Evolutionary conservation across 106 monocot genomes (phyloP).

Genomic region (Amphibolis antarctica): DNA sequence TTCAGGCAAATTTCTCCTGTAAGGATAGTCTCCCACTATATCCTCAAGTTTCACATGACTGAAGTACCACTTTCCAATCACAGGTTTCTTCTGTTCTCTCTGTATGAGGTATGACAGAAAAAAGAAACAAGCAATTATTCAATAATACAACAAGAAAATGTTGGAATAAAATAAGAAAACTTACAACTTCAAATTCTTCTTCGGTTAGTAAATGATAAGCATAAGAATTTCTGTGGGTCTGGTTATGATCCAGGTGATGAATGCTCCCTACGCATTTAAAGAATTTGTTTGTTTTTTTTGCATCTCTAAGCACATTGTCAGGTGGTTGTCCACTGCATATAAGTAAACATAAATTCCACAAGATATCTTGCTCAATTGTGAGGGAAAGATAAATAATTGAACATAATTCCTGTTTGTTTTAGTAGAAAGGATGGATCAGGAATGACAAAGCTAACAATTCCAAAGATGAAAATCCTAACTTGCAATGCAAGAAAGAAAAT

Average conservation of each 20-base stretch:
- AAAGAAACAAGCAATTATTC: neutral
- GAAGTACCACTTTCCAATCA: slow-evolving; percentile 80
- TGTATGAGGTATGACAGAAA: slow-evolving; percentile 17
- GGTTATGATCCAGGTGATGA: slow-evolving; percentile 36
- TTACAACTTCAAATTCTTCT: slow-evolving; percentile 83
- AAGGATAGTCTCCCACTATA: slow-evolving; percentile 68
- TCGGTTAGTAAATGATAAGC: slow-evolving; percentile 58
- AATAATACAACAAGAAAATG: slow-evolving; percentile 4
- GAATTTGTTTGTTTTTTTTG: slow-evolving; percentile 70
- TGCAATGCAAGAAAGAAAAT: no score
- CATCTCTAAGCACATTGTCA: slow-evolving; percentile 61
- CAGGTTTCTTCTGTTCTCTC: slow-evolving; percentile 60
- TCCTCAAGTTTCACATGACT: slow-evolving; percentile 62
- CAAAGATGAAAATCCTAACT: no score
- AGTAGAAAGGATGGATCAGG: no score
- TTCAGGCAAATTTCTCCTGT: slow-evolving; percentile 57
- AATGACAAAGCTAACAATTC: no score
- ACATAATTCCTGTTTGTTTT: no score
- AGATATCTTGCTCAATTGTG: neutral
- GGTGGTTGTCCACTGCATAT: slow-evolving; percentile 82
- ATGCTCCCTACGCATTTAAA: slow-evolving; percentile 73
- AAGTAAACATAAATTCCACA: neutral
- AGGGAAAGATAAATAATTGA: no score
- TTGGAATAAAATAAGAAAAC: slow-evolving; percentile 13
- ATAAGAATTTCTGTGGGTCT: slow-evolving; percentile 14